phyloP scores from a whole-genome alignment of 768 basidiomycete genomes.

The Boletus subparvulus region DNA sequence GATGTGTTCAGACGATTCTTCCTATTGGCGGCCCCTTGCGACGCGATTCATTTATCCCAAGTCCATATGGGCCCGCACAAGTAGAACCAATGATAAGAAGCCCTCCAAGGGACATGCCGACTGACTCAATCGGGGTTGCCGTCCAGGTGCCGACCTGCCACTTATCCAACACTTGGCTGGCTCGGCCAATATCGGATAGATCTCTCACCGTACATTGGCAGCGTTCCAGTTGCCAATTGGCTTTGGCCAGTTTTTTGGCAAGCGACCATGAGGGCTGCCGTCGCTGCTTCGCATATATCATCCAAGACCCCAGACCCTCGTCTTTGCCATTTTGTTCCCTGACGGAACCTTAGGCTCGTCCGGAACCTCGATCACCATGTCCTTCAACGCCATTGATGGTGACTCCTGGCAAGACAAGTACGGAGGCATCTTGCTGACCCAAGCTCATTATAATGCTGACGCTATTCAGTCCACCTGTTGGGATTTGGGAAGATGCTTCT shows the following conservation, averaged over 20 bases:
- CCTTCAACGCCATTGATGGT: background rate
- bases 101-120: background rate
- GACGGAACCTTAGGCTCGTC: background rate
- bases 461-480: no score
- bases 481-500: no score
- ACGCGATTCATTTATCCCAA: background rate
- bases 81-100: background rate
- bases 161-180: background rate
- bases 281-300: background rate
- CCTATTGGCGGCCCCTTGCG: background rate
- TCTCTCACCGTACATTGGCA: background rate
- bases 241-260: background rate
- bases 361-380: background rate
- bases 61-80: background rate
- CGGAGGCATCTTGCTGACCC: background rate
- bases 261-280: background rate
- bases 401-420: no score
- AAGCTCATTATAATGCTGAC: background rate
- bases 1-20: background rate
- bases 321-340: accelerated
- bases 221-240: background rate
- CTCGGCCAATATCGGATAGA: background rate
- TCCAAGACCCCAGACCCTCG: no score
- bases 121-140: background rate
- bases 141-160: background rate